phyloP scores from a whole-genome alignment of 371 early-diverging fungal species.

The Umbelopsis sp. region DNA sequence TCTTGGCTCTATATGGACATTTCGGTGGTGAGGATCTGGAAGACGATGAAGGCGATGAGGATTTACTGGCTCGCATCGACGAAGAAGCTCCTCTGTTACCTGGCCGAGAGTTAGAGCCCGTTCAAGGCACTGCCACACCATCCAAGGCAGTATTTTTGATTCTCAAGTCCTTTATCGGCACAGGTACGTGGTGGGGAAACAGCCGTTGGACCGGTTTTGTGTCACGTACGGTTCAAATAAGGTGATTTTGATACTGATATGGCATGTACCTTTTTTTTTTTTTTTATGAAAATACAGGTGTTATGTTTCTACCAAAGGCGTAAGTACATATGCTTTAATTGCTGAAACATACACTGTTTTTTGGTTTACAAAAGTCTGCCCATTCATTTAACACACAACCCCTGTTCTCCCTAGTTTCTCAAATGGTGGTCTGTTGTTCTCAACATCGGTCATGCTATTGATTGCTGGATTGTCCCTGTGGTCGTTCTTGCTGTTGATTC shows the following conservation, averaged over 20 bases:
- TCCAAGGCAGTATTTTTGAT: constrained; percentile 85
- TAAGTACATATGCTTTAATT: constrained; percentile 30
- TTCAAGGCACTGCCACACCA: constrained; percentile 77
- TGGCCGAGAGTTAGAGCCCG: constrained; percentile 58
- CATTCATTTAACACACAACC: background rate
- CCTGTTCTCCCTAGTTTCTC: constrained; percentile 48
- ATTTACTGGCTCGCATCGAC: constrained; percentile 32
- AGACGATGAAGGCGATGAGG: constrained; percentile 41
- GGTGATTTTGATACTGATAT: constrained; percentile 17
- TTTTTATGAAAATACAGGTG: constrained; percentile 41
- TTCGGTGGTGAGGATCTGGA: constrained; percentile 81
- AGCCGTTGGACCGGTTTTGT: constrained; percentile 3
- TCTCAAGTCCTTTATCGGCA: constrained; percentile 88
- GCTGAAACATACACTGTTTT: background rate
- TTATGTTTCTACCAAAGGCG: constrained; percentile 75
- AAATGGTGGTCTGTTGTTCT: constrained; percentile 72
- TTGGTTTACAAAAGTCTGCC: no score
- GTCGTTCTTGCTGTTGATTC: constrained; percentile 68
- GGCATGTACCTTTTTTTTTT: constrained; percentile 18
- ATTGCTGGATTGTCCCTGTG: constrained; percentile 64
- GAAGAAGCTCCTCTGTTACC: constrained; percentile 52
- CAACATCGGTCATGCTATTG: constrained; percentile 50
- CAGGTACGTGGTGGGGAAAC: constrained; percentile 34
- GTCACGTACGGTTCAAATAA: background rate
- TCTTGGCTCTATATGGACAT: constrained; percentile 91